Conservation (phyloP, 129 eudicot species). For the Saposhnikovia divaricata region DNA sequence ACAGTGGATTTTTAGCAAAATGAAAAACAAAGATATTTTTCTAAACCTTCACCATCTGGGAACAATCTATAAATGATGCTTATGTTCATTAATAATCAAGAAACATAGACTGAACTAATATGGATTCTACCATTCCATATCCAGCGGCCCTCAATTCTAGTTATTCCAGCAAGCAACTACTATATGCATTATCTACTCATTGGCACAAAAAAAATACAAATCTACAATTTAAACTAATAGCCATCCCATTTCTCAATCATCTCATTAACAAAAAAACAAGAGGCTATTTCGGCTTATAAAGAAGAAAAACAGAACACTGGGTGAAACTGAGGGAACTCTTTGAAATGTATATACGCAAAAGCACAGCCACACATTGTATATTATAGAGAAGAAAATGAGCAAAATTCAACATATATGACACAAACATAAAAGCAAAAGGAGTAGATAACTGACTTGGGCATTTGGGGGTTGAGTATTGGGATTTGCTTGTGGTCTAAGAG, state of each 20-base stretch:
- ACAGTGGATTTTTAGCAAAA: neutral
- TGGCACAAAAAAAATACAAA: neutral
- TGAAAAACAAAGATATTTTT: too few species aligned
- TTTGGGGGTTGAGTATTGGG: slow-evolving; percentile 39
- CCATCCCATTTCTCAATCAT: neutral
- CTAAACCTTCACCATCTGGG: neutral
- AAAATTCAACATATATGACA: too few species aligned
- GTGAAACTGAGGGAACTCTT: neutral
- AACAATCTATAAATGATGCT: neutral
- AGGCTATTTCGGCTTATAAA: neutral
- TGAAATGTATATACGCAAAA: too few species aligned
- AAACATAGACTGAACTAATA: neutral
- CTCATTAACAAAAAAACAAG: neutral
- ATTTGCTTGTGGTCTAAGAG: slow-evolving; percentile 58
- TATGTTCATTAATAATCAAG: neutral
- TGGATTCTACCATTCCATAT: neutral
- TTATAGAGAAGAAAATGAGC: too few species aligned
- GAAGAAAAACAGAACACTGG: neutral
- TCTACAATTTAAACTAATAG: too few species aligned
- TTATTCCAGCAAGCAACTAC: neutral
- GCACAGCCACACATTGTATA: too few species aligned
- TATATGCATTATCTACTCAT: neutral
- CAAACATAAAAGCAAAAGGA: neutral
- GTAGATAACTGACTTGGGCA: slow-evolving; percentile 49
- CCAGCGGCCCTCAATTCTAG: neutral